Evolutionary conservation across 2,329 filamentous ascomycete genomes (phyloP), one percentile per base, ranked within the genome.

Genomic region (Trichoderma gracile): DNA sequence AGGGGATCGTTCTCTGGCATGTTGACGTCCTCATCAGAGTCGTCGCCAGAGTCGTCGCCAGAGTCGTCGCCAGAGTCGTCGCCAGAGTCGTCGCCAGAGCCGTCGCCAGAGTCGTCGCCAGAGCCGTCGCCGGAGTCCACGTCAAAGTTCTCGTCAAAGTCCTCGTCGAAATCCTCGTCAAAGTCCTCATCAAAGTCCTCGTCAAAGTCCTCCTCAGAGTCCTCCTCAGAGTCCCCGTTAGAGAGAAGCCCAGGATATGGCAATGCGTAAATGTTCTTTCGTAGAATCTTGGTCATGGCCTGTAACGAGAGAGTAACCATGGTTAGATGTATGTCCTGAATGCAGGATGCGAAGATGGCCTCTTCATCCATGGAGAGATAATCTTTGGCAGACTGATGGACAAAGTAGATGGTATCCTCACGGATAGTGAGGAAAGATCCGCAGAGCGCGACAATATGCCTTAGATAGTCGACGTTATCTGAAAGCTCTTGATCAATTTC

Each of bases 381-480:
- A 4, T 81, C 78, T 67, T 80, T 79, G 0, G 77, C 79, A 3
- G 78, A 80, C 59, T 80, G 73, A 66, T 82, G 78, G 1, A 82
- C 71, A 66, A 79, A 75, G 60, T 71, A 77, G 7, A 81, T 61
- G 0, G 23, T 69, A 2, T 54, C 64, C 4, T 76, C 62, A 25
- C 70, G 70, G 52, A 78, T 25, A 0, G 72, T 77, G 1, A 81
- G 69, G 54, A 81, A 79, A 5, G 76, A 81, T 27, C 78, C 75
- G 65, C 77, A 81, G 3, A 63, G 17, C 2, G 65, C 40, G 12
- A 81, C 69, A 8, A 79, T 68, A 5, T 75, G 63, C 33, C 54
- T 17, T 5, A 77, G 17, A 1, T 69, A 57, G 8, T 42, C 12
- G 17, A 71, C 66, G 27, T 64, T 43, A 12, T 47, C 3, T 63